Conservation (phyloP, 805 yeast genomes). For the Cyberlindnera suaveolens region DNA sequence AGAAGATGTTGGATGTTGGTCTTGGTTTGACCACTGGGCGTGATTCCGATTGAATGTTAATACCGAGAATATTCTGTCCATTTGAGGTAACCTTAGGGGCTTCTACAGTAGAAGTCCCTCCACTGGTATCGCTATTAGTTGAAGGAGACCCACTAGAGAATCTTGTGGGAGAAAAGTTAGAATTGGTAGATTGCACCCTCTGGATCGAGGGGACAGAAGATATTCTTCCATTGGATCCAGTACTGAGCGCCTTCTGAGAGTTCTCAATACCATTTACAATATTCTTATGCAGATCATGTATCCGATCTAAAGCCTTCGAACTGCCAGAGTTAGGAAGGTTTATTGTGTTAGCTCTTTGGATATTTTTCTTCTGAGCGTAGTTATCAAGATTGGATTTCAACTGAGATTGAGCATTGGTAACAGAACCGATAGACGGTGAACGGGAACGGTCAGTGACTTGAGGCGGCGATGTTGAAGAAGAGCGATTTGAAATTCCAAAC, state of each 20-base stretch:
- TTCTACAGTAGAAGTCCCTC: background rate
- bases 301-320: conserved; percentile 3
- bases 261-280: background rate
- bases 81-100: background rate
- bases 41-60: conserved; percentile 1
- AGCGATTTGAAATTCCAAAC: background rate
- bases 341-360: conserved; percentile 8
- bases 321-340: conserved; percentile 4
- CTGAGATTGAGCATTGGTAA: conserved; percentile 12
- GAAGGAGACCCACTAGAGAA: background rate
- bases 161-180: conserved; percentile 3
- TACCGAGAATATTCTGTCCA: conserved; percentile 5
- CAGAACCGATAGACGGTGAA: background rate
- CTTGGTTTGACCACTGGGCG: background rate
- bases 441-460: background rate
- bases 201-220: background rate
- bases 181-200: background rate
- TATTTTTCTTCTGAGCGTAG: conserved; percentile 1
- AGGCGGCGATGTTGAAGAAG: background rate
- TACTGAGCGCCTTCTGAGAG: background rate
- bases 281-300: conserved; percentile 6
- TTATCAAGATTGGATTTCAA: conserved; percentile 7
- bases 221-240: background rate
- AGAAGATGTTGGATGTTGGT: conserved; percentile 5
- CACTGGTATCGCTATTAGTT: background rate